These are phyloP conservation scores for Daldinia sp. DNA, from an alignment of 2,329 filamentous ascomycete genomes.

Conservation along the genomic window DNA sequence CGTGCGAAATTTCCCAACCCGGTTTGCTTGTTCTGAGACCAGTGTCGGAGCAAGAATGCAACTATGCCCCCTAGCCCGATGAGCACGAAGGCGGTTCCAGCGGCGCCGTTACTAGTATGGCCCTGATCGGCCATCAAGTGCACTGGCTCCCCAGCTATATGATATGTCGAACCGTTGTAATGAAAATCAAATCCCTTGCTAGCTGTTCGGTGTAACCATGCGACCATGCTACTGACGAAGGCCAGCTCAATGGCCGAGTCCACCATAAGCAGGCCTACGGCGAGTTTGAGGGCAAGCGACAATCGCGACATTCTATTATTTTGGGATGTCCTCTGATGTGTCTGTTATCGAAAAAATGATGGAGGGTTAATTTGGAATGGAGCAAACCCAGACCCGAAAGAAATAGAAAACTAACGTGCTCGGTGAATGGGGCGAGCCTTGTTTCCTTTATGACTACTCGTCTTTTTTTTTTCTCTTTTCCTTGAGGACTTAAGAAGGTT, in stretches of 20 bases:
- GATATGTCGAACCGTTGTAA: slow-evolving; percentile 36
- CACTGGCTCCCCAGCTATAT: slow-evolving; percentile 45
- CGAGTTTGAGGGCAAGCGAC: slow-evolving; percentile 36
- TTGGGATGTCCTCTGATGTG: not conserved
- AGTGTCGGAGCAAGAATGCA: slow-evolving; percentile 43
- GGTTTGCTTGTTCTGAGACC: slow-evolving; percentile 36
- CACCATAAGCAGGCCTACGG: slow-evolving; percentile 47
- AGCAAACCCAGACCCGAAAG: not conserved
- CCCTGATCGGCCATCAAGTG: slow-evolving; percentile 51
- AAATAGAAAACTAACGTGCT: not conserved
- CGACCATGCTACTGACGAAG: slow-evolving; percentile 51
- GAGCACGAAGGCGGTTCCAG: slow-evolving; percentile 49
- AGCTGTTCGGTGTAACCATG: slow-evolving; percentile 49
- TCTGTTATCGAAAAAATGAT: slow-evolving; percentile 4
- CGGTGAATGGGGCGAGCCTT: slow-evolving; percentile 5
- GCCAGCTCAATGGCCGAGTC: slow-evolving; percentile 51
- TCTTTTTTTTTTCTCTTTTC: too few species aligned
- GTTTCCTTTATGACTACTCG: slow-evolving; percentile 22
- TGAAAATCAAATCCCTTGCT: slow-evolving; percentile 42
- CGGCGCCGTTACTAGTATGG: slow-evolving; percentile 53
- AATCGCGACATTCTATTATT: slow-evolving; percentile 28
- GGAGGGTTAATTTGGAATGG: not conserved
- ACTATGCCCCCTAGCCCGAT: slow-evolving; percentile 48
- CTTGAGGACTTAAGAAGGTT: slow-evolving; percentile 18
- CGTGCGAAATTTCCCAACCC: slow-evolving; percentile 9